Evolutionary conservation across 805 yeast genomes (phyloP).

Genomic region (Schwanniomyces polymorphus): DNA sequence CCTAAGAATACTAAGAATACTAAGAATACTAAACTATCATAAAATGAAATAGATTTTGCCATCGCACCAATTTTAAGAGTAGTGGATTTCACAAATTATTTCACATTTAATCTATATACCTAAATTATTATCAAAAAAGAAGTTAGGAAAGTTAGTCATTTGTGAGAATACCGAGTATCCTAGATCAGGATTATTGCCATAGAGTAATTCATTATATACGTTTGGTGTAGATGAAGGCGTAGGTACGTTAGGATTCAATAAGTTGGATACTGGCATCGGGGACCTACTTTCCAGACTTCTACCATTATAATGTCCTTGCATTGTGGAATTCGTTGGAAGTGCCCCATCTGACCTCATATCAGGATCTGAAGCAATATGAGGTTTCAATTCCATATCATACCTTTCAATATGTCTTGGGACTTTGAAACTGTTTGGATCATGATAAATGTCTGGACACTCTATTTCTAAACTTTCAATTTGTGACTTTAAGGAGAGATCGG

Average conservation of each 20-base stretch:
- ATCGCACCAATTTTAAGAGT: not conserved
- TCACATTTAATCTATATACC: constrained; percentile 12
- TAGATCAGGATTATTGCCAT: not conserved
- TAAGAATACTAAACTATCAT: too few relatives aligned
- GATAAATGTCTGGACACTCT: constrained; percentile 16
- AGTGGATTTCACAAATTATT: not conserved
- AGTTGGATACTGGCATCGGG: not conserved
- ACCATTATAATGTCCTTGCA: not conserved
- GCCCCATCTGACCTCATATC: not conserved
- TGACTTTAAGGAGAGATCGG: constrained; percentile 12
- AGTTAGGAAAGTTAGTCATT: constrained; percentile 26
- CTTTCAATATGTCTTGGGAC: not conserved
- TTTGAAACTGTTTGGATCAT: constrained; percentile 4
- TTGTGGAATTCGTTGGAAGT: not conserved
- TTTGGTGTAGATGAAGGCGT: not conserved
- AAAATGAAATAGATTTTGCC: not conserved
- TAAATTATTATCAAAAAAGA: constrained; percentile 35
- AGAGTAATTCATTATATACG: not conserved
- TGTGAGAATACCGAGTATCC: not conserved
- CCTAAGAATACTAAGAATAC: too few relatives aligned
- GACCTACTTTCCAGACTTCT: not conserved
- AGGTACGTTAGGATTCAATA: not conserved
- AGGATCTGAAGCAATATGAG: not conserved
- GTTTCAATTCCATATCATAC: not conserved
- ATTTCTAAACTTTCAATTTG: constrained; percentile 16